Evolutionary conservation across 2,329 filamentous ascomycete species (phyloP).

Genomic region (Tolypocladium pustulatum): DNA sequence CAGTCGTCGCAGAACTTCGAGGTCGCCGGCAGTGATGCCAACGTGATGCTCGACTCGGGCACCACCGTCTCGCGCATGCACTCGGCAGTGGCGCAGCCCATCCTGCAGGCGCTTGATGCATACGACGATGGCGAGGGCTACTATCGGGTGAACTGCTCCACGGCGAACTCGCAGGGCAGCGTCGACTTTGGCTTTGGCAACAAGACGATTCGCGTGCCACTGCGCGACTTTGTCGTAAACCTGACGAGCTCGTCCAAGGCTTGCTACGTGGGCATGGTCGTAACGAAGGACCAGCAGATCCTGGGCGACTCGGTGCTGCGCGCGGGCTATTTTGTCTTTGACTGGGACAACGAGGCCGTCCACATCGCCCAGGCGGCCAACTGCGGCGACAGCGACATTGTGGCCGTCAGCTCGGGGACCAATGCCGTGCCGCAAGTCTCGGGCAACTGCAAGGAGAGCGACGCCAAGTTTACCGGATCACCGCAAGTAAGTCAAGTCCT

Average conservation of each 20-base stretch:
- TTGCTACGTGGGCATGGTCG: constrained; percentile 32
- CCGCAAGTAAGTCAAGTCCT: neutral
- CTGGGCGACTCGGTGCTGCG: constrained; percentile 31
- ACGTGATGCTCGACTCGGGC: constrained; percentile 41
- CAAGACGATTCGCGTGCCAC: constrained; percentile 29
- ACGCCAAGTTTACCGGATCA: constrained; percentile 8
- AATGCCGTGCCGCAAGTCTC: constrained; percentile 20
- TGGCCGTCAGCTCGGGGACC: constrained; percentile 21
- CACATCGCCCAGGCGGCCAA: constrained; percentile 30
- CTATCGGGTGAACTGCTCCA: constrained; percentile 32
- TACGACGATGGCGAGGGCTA: constrained; percentile 28
- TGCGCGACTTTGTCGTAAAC: constrained; percentile 40
- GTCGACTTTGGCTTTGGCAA: constrained; percentile 38
- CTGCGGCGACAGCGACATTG: constrained; percentile 27
- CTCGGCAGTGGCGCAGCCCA: constrained; percentile 25
- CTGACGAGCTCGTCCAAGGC: constrained; percentile 17
- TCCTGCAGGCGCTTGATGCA: constrained; percentile 33
- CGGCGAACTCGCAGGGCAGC: constrained; percentile 23
- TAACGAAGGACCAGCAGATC: constrained; percentile 30
- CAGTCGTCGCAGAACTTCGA: constrained; percentile 12
- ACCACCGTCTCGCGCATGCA: constrained; percentile 39
- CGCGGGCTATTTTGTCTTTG: constrained; percentile 35
- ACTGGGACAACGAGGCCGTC: constrained; percentile 31
- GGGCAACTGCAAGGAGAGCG: constrained; percentile 24
- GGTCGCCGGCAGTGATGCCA: constrained; percentile 20